These are phyloP conservation scores for Russula foetens DNA, from an alignment of 768 basidiomycete species.

Conservation along the genomic window DNA sequence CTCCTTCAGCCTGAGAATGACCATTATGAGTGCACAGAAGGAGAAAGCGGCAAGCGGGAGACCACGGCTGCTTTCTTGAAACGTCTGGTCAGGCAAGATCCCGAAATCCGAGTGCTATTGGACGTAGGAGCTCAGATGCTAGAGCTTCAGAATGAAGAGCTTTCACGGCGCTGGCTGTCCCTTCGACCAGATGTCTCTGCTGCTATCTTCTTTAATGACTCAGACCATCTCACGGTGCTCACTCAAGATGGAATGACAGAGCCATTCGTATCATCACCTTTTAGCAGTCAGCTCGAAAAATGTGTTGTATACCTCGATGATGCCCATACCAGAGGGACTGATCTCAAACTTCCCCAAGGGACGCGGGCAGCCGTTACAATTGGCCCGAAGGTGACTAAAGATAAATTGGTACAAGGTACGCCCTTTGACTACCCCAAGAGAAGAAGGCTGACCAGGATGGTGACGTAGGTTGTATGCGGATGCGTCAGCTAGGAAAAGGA, in stretches of 20 bases:
- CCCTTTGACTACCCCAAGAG: not conserved
- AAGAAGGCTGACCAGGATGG: not conserved
- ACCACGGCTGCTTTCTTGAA: slow-evolving; percentile 25
- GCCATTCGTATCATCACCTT: slow-evolving; percentile 32
- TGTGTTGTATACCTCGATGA: slow-evolving; percentile 43
- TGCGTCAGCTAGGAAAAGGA: too few species aligned
- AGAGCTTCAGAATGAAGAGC: slow-evolving; percentile 35
- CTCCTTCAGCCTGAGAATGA: slow-evolving; percentile 38
- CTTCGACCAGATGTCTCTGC: slow-evolving; percentile 26
- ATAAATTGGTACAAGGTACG: slow-evolving; percentile 41
- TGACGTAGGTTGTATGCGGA: slow-evolving; percentile 1
- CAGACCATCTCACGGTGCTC: slow-evolving; percentile 30
- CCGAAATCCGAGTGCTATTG: slow-evolving; percentile 32
- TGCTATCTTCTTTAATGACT: slow-evolving; percentile 31
- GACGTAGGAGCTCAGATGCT: too few species aligned
- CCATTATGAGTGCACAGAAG: slow-evolving; percentile 15
- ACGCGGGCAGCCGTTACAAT: slow-evolving; percentile 40
- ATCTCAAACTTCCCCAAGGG: slow-evolving; percentile 38
- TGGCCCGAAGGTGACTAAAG: slow-evolving; percentile 45
- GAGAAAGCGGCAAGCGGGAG: not conserved
- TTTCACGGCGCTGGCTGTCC: slow-evolving; percentile 36
- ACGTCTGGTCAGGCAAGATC: slow-evolving; percentile 28
- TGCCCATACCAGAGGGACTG: too few species aligned
- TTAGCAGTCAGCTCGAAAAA: slow-evolving; percentile 28
- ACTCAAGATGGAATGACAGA: slow-evolving; percentile 31